Evolutionary conservation across 495 filamentous ascomycete species (phyloP), one percentile per base, ranked within the genome.

Genomic region (Tuber calosporum): DNA sequence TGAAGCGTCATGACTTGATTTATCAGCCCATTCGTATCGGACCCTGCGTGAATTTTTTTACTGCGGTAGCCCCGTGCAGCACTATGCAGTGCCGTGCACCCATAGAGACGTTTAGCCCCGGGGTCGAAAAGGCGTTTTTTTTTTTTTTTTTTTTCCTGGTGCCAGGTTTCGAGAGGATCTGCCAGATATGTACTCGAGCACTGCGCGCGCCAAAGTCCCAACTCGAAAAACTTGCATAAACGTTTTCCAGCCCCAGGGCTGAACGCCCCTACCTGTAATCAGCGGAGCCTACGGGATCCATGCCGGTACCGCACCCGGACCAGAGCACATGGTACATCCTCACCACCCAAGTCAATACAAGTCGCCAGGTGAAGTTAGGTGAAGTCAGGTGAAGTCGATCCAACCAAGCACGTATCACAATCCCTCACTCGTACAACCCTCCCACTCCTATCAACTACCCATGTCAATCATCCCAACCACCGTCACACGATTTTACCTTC

Each of bases 321-420:
- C 53, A 62, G 26, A 62, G 53, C 26, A 17, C 53, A 62, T 34
- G 26, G 8, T 26, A 30, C 30, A 62, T 15, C 53, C 26, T 15
- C 53, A 4, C 26, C 26, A 62, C 26, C 34, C 53, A 15, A 62
- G 3, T 30, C 53, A 62, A 30, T 3, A 6, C 26, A 62, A 17
- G 53, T 43, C 39, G 13, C 17, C 53, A 62, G 13, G 13, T 15
- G 4, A 58, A 15, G 48, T 58, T n/a, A 30, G 11, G 9, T 62
- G 26, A 62, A 62, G 26, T 62, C n/a, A 58, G 13, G 53, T 30
- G 53, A 34, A 62, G 48, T 30, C 48, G 15, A 58, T 58, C 48
- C 48, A 48, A 48, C 45, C 45, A 30, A 58, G 53, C 53, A 34
- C 53, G 26, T 62, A 62, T 62, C 53, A 62, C 53, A 62, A 62